A percentile compares a stretch with the other conserved stretches of the same genome.
Evolutionary conservation across 129 eudicot genomes (phyloP).

Genomic region (Centaurea solstitialis): DNA sequence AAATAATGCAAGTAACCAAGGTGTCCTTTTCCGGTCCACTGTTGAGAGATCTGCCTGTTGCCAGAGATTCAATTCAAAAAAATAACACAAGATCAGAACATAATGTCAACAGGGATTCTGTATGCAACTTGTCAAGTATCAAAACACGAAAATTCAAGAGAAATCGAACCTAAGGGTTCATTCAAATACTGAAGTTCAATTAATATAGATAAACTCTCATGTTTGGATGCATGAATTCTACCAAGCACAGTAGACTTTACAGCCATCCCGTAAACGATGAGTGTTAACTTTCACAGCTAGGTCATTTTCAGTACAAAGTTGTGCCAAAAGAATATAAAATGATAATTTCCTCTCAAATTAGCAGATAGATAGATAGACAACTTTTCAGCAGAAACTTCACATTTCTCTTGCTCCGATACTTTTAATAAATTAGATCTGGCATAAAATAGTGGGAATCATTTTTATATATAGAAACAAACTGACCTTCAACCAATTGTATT

Average conservation of each 20-base stretch:
- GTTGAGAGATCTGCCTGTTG: slow-evolving; percentile 73
- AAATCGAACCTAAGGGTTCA: too few relatives aligned
- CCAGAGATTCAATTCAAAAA: slow-evolving; percentile 16
- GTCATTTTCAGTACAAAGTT: neutral
- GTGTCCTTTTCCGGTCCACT: slow-evolving; percentile 78
- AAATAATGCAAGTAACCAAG: slow-evolving; percentile 81
- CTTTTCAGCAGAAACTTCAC: neutral
- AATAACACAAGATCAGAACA: slow-evolving; percentile 4
- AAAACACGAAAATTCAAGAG: neutral
- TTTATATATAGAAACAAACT: slow-evolving; percentile 20
- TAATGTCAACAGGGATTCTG: neutral
- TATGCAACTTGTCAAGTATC: neutral
- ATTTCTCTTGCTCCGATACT: neutral
- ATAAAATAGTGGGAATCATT: neutral
- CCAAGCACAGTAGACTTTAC: too few relatives aligned
- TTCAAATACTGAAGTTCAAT: neutral
- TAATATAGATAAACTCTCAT: neutral
- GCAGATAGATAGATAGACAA: neutral
- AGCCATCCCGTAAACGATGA: too few relatives aligned
- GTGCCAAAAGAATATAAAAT: neutral
- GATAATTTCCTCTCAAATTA: neutral
- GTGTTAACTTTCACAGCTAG: too few relatives aligned
- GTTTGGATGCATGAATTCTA: neutral
- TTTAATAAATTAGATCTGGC: neutral
- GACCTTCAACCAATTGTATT: slow-evolving; percentile 89